Percentiles rank a stretch among this genome's conserved stretches.
These are phyloP conservation scores for Fraxinus albicans DNA, from an alignment of 305 asterid genomes.

Conservation along the genomic window DNA sequence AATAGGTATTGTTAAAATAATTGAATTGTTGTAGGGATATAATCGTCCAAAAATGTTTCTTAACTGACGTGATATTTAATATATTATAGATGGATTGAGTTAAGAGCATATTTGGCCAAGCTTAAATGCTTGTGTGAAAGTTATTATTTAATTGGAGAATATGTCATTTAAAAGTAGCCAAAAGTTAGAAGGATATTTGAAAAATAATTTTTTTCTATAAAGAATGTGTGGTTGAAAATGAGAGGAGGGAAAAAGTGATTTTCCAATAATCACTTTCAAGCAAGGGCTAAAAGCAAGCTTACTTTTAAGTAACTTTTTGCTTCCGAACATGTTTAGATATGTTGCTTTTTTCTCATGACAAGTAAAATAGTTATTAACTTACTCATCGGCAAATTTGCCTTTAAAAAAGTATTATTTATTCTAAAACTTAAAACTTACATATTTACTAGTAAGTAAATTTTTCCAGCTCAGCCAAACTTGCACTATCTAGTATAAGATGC, in stretches of 20 bases:
- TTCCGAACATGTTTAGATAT: not conserved
- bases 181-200: not conserved
- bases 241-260: not conserved
- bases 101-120: not conserved
- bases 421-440: not conserved
- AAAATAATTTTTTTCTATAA: not conserved
- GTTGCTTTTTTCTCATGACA: not conserved
- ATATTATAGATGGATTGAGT: not conserved
- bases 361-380: not conserved
- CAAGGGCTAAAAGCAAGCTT: not conserved
- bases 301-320: not conserved
- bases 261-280: not conserved
- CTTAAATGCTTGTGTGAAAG: not conserved
- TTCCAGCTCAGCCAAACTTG: not conserved
- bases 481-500: not conserved
- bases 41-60: not conserved
- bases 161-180: not conserved
- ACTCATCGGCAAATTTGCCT: not conserved
- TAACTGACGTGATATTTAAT: too few relatives aligned
- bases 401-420: not conserved
- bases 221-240: not conserved
- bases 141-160: not conserved
- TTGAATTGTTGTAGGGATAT: too few relatives aligned
- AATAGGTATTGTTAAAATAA: too few relatives aligned
- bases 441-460: not conserved